These are phyloP conservation scores for Penicillium sp. DNA, from an alignment of 2,329 filamentous ascomycete species.

Conservation along the genomic window DNA sequence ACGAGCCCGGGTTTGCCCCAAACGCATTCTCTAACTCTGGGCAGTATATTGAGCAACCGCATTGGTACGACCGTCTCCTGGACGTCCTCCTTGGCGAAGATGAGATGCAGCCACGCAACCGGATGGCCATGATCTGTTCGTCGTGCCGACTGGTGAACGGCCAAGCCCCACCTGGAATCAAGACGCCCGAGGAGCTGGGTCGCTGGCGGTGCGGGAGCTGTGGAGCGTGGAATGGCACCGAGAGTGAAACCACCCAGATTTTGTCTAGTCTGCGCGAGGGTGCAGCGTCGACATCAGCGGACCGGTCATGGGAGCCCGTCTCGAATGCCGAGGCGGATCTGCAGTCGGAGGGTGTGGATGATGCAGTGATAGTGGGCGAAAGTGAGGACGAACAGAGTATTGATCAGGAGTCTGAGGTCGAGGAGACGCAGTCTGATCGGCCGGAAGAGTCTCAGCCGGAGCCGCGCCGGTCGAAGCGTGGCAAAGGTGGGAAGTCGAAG, in stretches of 20 bases:
- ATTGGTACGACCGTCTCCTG: slow-evolving; percentile 93
- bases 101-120: slow-evolving; percentile 86
- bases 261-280: slow-evolving; percentile 59
- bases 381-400: no score
- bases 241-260: slow-evolving; percentile 71
- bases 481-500: slow-evolving; percentile 25
- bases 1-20: slow-evolving; percentile 48
- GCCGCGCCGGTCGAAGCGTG: slow-evolving; percentile 27
- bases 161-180: slow-evolving; percentile 85
- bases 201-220: slow-evolving; percentile 89
- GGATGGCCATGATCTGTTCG: slow-evolving; percentile 79
- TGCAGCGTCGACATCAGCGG: no score
- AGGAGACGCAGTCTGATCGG: slow-evolving; percentile 11
- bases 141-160: slow-evolving; percentile 88
- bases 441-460: slow-evolving; percentile 15
- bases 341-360: no score
- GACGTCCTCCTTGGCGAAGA: slow-evolving; percentile 93
- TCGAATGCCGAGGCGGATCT: no score
- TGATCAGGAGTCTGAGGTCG: no score
- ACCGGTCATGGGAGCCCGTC: no score
- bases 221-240: slow-evolving; percentile 73
- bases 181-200: slow-evolving; percentile 72
- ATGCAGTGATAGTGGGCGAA: no score
- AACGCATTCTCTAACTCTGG: slow-evolving; percentile 44
- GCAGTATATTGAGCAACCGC: slow-evolving; percentile 47